phyloP scores from a whole-genome alignment of 2,329 filamentous ascomycete genomes.

The Didymella glomerata region DNA sequence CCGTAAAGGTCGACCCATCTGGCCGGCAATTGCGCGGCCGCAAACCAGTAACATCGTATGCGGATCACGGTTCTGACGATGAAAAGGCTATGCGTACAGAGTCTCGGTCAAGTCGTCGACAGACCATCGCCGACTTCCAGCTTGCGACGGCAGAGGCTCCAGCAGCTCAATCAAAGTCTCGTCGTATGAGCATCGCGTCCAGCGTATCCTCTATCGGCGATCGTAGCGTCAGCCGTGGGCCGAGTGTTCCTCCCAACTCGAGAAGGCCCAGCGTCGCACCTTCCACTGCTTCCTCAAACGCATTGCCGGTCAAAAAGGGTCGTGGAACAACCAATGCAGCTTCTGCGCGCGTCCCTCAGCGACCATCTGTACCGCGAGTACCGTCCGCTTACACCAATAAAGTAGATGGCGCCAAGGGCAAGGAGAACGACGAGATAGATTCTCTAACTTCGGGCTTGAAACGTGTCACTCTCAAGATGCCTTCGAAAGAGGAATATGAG shows the following conservation, averaged over 20 bases:
- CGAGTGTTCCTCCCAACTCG: conserved; percentile 50
- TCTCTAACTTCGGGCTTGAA: conserved; percentile 62
- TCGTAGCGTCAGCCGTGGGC: conserved; percentile 44
- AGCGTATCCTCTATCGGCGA: conserved; percentile 53
- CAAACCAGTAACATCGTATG: conserved; percentile 62
- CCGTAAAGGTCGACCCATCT: conserved; percentile 55
- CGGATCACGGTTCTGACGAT: conserved; percentile 59
- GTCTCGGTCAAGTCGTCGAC: conserved; percentile 43
- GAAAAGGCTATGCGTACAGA: conserved; percentile 39
- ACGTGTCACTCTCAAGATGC: conserved; percentile 67
- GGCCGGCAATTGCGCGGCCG: conserved; percentile 75
- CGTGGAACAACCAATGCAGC: conserved; percentile 56
- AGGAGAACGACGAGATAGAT: conserved; percentile 55
- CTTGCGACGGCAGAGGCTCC: conserved; percentile 35
- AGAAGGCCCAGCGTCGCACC: conserved; percentile 43
- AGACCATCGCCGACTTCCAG: conserved; percentile 54
- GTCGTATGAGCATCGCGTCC: conserved; percentile 58
- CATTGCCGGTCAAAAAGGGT: conserved; percentile 67
- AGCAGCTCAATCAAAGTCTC: conserved; percentile 37
- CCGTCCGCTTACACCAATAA: conserved; percentile 49
- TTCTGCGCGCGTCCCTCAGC: conserved; percentile 44
- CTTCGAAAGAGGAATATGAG: conserved; percentile 65
- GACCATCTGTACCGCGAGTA: conserved; percentile 54
- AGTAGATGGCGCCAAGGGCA: conserved; percentile 29
- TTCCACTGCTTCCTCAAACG: conserved; percentile 36